A percentile compares a stretch with the other conserved stretches of the same genome.
These are phyloP conservation scores for Fusarium sp. DNA, from an alignment of 2,329 filamentous ascomycete genomes.

Conservation along the genomic window DNA sequence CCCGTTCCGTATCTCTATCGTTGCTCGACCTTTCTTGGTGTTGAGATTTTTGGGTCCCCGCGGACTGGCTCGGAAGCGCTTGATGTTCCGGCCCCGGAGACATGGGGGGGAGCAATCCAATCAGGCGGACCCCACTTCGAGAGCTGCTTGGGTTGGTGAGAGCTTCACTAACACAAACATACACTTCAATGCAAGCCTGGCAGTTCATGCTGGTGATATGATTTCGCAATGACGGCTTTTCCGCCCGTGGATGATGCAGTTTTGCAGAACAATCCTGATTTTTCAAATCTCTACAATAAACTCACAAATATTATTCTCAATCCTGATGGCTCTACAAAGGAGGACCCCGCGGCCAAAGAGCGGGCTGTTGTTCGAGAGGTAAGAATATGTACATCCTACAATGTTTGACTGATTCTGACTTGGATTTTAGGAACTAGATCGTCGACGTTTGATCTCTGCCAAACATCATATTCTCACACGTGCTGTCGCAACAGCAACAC, in stretches of 20 bases:
- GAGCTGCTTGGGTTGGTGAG: not conserved
- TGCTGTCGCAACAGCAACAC: constrained; percentile 62
- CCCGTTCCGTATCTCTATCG: not conserved
- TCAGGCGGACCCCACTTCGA: constrained; percentile 53
- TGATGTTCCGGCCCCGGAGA: constrained; percentile 45
- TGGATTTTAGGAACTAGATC: constrained; percentile 60
- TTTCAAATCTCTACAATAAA: constrained; percentile 68
- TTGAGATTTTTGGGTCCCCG: constrained; percentile 43
- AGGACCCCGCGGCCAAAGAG: constrained; percentile 63
- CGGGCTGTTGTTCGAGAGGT: constrained; percentile 64
- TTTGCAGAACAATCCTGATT: constrained; percentile 68
- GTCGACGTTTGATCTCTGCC: constrained; percentile 61
- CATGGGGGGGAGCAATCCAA: constrained; percentile 18
- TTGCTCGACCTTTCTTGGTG: constrained; percentile 17
- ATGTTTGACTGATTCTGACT: not conserved
- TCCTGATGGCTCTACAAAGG: constrained; percentile 68
- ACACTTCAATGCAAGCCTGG: constrained; percentile 2
- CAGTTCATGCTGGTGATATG: constrained; percentile 3
- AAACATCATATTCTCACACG: constrained; percentile 64
- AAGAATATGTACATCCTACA: constrained; percentile 18
- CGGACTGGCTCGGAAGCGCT: constrained; percentile 29
- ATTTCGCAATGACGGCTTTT: constrained; percentile 58
- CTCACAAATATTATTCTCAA: constrained; percentile 68
- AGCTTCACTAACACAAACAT: constrained; percentile 17
- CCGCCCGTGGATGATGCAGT: constrained; percentile 69